Percentiles rank a stretch among this genome's conserved stretches.
Evolutionary conservation across 208 protist species (phyloP).

Genomic region (Strigomonas galati): DNA sequence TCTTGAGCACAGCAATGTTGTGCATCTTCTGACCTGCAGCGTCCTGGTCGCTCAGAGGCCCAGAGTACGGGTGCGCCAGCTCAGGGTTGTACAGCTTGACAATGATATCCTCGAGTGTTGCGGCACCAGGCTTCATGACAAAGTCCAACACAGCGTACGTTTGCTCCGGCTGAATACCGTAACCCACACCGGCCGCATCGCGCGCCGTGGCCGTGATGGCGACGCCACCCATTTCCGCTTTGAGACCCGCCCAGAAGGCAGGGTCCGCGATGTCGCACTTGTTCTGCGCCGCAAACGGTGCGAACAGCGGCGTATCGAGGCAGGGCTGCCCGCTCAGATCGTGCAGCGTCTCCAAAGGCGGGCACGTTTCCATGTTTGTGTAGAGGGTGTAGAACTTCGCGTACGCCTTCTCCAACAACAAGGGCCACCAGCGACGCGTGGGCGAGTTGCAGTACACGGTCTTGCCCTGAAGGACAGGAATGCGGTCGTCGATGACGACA

Average conservation of each 20-base stretch:
- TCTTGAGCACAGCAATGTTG: constrained; percentile 38
- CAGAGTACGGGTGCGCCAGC: constrained; percentile 31
- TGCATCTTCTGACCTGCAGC: constrained; percentile 9
- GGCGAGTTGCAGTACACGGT: constrained; percentile 52
- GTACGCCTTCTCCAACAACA: constrained; percentile 80
- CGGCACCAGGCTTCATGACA: constrained; percentile 16
- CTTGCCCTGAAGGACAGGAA: constrained; percentile 34
- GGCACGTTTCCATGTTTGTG: constrained; percentile 41
- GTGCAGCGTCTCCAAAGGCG: constrained; percentile 43
- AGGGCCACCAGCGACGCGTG: constrained; percentile 60
- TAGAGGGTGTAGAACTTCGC: constrained; percentile 77
- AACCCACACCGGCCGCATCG: constrained; percentile 14
- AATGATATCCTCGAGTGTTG: constrained; percentile 31
- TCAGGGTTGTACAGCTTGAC: constrained; percentile 59
- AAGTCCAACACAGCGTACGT: constrained; percentile 53
- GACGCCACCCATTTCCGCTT: constrained; percentile 27
- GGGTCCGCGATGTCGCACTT: constrained; percentile 30
- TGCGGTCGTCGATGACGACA: constrained; percentile 71
- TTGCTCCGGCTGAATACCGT: constrained; percentile 32
- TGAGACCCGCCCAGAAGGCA: constrained; percentile 51
- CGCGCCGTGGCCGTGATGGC: constrained; percentile 24
- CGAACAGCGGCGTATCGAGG: constrained; percentile 25
- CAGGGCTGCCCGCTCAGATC: constrained; percentile 56
- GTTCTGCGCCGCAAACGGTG: constrained; percentile 10
- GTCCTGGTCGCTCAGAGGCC: constrained; percentile 34